Evolutionary conservation across 2,329 filamentous ascomycete species (phyloP), one percentile per base, ranked within the genome.

Genomic region (Cladosporium sp.): DNA sequence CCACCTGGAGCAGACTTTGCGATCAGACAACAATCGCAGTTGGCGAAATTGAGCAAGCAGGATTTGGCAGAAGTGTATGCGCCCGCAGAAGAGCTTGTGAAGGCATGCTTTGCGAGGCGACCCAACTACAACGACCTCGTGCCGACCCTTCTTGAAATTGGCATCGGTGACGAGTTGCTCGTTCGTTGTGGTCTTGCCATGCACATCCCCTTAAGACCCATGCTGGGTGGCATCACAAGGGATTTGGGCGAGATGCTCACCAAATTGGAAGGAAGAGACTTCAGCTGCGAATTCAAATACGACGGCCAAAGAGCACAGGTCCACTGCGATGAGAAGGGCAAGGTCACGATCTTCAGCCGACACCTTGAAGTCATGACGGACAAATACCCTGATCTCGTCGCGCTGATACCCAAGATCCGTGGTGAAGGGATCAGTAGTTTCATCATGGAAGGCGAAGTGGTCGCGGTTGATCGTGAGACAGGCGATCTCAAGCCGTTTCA

Each of bases 321-420:
- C 0, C 93, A 99, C 63, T 97, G 90, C 62, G 92, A 96, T 54
- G 78, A 81, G 1, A 73, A 80, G 0, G 92, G 91, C 3, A 91
- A 86, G 59, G 89, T 97, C 1, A 91, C 89, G 0, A 95, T 99
- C 43, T 99, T 97, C 67, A 96, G 91, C 0, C 80, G 93, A 0
- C 92, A 97, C 66, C 75, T 99, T 3, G 93, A 97, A 68, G 76
- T 92, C 29, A 99, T 99, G 93, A 97, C 93, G 1, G 91, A 96
- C 60, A 97, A 97, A 63, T 99, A 97, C 61, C 93, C 93, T 0
- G 93, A 99, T 62, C 76, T 99, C 0, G 92, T 99, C 0, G 86
- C 87, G 0, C 71, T 96, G 7, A 89, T 97, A 2, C 91, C 91
- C 0, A 80, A 86, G 56, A 91, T 97, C 22, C 80, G 91, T 18